These are phyloP conservation scores for Tylopilus intermedius DNA, from an alignment of 768 basidiomycete species.

Conservation along the genomic window DNA sequence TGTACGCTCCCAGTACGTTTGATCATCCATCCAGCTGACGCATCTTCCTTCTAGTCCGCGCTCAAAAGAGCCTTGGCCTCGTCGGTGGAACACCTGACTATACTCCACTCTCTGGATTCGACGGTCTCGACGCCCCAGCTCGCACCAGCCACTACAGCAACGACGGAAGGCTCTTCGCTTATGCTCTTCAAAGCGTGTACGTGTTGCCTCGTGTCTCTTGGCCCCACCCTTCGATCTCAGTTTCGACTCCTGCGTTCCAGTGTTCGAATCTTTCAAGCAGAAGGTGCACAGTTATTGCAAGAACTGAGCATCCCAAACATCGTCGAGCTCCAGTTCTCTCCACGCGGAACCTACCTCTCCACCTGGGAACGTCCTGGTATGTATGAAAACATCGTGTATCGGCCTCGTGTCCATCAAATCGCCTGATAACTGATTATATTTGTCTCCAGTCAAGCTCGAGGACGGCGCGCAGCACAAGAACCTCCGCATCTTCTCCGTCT, in stretches of 20 bases:
- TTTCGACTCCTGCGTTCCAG: conserved; percentile 33
- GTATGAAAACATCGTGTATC: conserved; percentile 18
- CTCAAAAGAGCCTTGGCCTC: conserved; percentile 89
- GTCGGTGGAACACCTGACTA: conserved; percentile 81
- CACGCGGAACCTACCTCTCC: conserved; percentile 86
- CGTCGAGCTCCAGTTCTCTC: conserved; percentile 87
- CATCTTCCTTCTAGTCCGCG: conserved; percentile 58
- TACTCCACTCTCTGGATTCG: conserved; percentile 55
- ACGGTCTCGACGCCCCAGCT: conserved; percentile 63
- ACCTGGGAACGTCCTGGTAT: conserved; percentile 90
- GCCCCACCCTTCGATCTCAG: conserved; percentile 8
- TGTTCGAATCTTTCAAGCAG: conserved; percentile 72
- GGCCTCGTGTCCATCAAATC: conserved; percentile 23
- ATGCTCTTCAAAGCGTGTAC: conserved; percentile 70
- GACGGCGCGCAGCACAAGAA: conserved; percentile 93
- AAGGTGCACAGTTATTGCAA: conserved; percentile 65
- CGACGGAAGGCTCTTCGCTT: conserved; percentile 85
- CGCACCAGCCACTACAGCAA: conserved; percentile 77
- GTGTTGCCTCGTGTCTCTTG: conserved; percentile 31
- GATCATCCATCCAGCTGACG: conserved; percentile 16
- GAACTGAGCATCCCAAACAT: conserved; percentile 72
- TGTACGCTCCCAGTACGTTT: conserved; percentile 47
- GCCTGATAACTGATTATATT: conserved; percentile 11
- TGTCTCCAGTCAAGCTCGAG: conserved; percentile 66
- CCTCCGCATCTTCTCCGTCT: conserved; percentile 82